Evolutionary conservation across 192 early-diverging fungal genomes (phyloP).

Genomic region (Rhizophagus clarus): DNA sequence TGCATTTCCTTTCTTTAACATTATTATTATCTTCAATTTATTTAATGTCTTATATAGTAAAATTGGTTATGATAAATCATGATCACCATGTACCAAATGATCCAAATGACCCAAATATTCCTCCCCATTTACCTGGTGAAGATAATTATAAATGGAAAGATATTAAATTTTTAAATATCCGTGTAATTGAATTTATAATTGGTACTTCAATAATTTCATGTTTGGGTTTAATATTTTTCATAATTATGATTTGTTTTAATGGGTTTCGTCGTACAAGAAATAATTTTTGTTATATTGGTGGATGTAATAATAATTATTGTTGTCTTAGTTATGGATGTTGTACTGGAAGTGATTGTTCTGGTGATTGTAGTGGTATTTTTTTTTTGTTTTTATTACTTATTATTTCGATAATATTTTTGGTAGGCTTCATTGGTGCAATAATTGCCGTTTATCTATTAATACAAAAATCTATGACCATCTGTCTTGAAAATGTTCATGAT

Average conservation of each 20-base stretch:
- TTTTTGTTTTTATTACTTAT: not conserved
- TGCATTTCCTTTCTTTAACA: not conserved
- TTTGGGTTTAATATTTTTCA: constrained; percentile 3
- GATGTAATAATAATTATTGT: not conserved
- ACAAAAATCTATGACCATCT: not conserved
- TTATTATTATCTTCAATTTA: not conserved
- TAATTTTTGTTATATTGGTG: not conserved
- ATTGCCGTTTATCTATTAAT: constrained; percentile 7
- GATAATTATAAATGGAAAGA: not conserved
- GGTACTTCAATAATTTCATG: not conserved
- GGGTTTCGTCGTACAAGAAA: not conserved
- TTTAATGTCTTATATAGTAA: not conserved
- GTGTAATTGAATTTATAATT: not conserved
- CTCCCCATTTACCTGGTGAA: too few species aligned
- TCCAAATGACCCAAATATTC: too few species aligned
- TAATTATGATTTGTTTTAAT: not conserved
- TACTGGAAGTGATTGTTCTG: not conserved
- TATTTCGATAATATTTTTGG: not conserved
- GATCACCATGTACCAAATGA: not conserved
- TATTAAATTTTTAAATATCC: not conserved
- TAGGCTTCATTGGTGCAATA: not conserved
- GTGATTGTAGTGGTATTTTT: not conserved
- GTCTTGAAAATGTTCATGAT: not conserved
- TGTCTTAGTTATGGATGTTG: not conserved
- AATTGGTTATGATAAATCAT: not conserved